Base-by-base conservation (phyloP, 2,329 filamentous ascomycete genomes). In the Iodosphaeria phyllophila region DNA sequence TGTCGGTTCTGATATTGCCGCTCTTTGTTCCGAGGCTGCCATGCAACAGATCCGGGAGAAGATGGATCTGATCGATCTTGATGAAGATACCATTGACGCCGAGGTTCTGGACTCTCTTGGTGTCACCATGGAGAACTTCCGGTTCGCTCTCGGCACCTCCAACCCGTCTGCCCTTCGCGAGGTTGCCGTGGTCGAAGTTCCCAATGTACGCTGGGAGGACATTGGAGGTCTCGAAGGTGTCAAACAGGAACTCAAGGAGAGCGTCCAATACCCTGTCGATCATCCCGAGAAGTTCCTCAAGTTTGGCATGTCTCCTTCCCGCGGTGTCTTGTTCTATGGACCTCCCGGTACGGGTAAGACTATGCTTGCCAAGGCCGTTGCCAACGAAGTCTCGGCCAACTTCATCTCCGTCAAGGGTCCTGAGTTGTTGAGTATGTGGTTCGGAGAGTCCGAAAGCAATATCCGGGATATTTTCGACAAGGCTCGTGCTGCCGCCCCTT, bases 41-140 rank as follows among this genome's bases (percentile, higher is more conserved):
- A 98, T 98, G 89, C 89, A 98, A 55, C 89, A 98, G 60, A 98
- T 98, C 54, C 86, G 89, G 60, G 89, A 98, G 60, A 98, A 98
- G 76, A 98, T 98, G 89, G 89, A 98, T 49, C 70, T 98, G 35
- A 98, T 98, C 39, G 89, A 98, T 54, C 68, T 98, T 17, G 89
- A 98, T 36, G 89, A 98, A 59, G 89, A 98, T 47, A 98, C 89
- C 33, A 98, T 98, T 34, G 89, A 98, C 43, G 89, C 89, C 16
- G 89, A 98, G 60, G 89, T 98, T 26, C 70, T 98, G 27, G 89
- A 98, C 57, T 95, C 89, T 22, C 73, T 98, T 23, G 89, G 89
- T 50, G 89, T 98, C 24, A 98, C 89, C 33, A 95, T 95, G 82
- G 89, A 98, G 56, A 98, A 98, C 70, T 98, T 98, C 80, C 79